Evolutionary conservation across 441 rosid species (phyloP), one percentile per base, ranked within the genome.

Genomic region (Populus trichocarpa): DNA sequence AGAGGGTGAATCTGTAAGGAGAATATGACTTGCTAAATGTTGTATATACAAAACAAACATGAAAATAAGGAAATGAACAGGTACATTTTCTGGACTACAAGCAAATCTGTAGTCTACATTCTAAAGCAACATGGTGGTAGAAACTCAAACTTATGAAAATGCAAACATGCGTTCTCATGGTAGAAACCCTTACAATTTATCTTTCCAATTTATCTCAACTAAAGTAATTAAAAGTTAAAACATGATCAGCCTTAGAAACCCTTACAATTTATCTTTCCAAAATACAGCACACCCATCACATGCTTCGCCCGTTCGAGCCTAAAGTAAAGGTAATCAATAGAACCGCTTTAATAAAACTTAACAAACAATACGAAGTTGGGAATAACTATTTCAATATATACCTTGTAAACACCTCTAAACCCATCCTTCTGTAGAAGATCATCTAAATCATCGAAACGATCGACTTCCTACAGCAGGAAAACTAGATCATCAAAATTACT

Each of bases 261-360:
- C 91, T 91, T 88, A 96, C 99, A 69, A 68, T 46, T 85, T 82
- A 5, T 90, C 89, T 80, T 87, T 90, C 99, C 99, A 96, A 83
- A 93, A 96, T 53, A 90, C 84, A 70, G 99, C 97, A 84, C 98
- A 93, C 36, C 99, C 98, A 87, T 96, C 99, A 79, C 77, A 79
- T 42, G 93, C 95, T 77, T 89, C 96, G 78, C 98, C 98, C 13
- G 96, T 94, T 71, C 98, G 98, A 46, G 87, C 88, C 99, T 96
- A 81, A 53, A 81, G 74, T 69, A 85, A 72, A n/a, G 26, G 32
- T 67, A 70, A 77, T 36, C 66, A 79, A 36, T 32, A 81, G 72
- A 61, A 73, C 65, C 35, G 33, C 59, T 26, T 67, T n/a, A 84
- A n/a, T 66, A 10, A 78, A 67, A 73, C n/a, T 14, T 59, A 53